Conservation (phyloP, 352 stramenopile species). For the Pythium oligandrum region DNA sequence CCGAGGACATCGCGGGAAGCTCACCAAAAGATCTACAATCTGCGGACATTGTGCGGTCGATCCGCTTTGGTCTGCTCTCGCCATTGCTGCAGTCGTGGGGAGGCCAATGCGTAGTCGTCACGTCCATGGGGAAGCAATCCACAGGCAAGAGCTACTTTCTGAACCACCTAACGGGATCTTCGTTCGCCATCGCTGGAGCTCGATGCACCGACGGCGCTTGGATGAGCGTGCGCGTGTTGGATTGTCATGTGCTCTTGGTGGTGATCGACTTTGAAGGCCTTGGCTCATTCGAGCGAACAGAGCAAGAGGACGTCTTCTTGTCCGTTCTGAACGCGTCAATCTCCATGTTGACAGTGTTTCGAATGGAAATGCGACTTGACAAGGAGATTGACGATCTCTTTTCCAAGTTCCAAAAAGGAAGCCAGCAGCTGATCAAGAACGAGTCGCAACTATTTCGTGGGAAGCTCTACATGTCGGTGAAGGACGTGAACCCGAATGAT, state of each 20-base stretch:
- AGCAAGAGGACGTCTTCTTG: constrained; percentile 74
- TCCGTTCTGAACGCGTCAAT: constrained; percentile 67
- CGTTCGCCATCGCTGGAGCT: constrained; percentile 60
- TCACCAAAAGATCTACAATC: constrained; percentile 13
- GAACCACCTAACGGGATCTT: constrained; percentile 68
- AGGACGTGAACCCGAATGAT: constrained; percentile 73
- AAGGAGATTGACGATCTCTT: constrained; percentile 74
- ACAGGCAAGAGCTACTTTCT: constrained; percentile 80
- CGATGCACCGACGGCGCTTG: constrained; percentile 63
- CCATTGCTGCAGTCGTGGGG: constrained; percentile 34
- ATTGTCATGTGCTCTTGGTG: constrained; percentile 41
- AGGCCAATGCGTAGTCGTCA: constrained; percentile 40
- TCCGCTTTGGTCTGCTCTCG: constrained; percentile 44
- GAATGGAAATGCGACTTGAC: constrained; percentile 74
- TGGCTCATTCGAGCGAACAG: constrained; percentile 63
- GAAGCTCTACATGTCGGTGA: constrained; percentile 66
- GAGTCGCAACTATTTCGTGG: constrained; percentile 54
- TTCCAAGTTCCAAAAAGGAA: constrained; percentile 58
- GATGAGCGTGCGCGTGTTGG: constrained; percentile 47
- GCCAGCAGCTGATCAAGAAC: constrained; percentile 53
- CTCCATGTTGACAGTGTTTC: constrained; percentile 70
- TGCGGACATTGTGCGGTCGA: constrained; percentile 37
- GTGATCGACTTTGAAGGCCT: constrained; percentile 77
- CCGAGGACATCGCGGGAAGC: not conserved
- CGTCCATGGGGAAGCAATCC: constrained; percentile 68